phyloP scores from a whole-genome alignment of 805 yeast genomes.

The Ascoidea rubescens region DNA sequence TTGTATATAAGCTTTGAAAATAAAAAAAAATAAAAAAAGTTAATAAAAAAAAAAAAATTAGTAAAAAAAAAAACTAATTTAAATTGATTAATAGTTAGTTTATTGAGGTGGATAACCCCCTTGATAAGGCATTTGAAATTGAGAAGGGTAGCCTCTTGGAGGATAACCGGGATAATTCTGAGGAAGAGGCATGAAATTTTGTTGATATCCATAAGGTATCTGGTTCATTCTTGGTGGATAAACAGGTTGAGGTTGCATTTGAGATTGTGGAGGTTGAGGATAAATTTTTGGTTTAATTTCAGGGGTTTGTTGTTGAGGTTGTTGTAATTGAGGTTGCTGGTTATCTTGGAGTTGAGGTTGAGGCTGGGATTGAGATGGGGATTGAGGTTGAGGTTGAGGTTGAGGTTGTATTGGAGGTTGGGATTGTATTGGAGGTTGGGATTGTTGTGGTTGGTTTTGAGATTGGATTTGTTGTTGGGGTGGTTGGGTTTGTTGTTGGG shows the following conservation, averaged over 20 bases:
- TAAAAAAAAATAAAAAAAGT: slow-evolving; percentile 6
- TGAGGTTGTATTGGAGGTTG: too few relatives aligned
- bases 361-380: slow-evolving; percentile 2
- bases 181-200: slow-evolving; percentile 3
- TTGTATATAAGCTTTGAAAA: slow-evolving; percentile 8
- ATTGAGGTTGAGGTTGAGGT: too few relatives aligned
- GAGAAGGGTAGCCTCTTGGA: slow-evolving; percentile 7
- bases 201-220: slow-evolving; percentile 3
- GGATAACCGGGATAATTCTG: slow-evolving; percentile 7
- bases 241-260: slow-evolving; percentile 11
- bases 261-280: slow-evolving; percentile 14
- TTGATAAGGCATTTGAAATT: slow-evolving; percentile 8
- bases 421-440: not conserved
- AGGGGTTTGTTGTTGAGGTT: not conserved
- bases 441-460: slow-evolving; percentile 6
- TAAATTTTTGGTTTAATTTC: not conserved
- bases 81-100: slow-evolving; percentile 4
- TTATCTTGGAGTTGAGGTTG: slow-evolving; percentile 13
- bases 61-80: slow-evolving; percentile 7
- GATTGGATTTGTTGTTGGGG: slow-evolving; percentile 14
- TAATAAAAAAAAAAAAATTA: slow-evolving; percentile 5
- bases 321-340: not conserved
- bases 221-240: slow-evolving; percentile 1
- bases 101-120: slow-evolving; percentile 4
- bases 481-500: slow-evolving; percentile 17